A percentile compares a stretch with the other conserved stretches of the same genome.
phyloP scores from a whole-genome alignment of 2,329 filamentous ascomycete species.

The Onygena corvina region DNA sequence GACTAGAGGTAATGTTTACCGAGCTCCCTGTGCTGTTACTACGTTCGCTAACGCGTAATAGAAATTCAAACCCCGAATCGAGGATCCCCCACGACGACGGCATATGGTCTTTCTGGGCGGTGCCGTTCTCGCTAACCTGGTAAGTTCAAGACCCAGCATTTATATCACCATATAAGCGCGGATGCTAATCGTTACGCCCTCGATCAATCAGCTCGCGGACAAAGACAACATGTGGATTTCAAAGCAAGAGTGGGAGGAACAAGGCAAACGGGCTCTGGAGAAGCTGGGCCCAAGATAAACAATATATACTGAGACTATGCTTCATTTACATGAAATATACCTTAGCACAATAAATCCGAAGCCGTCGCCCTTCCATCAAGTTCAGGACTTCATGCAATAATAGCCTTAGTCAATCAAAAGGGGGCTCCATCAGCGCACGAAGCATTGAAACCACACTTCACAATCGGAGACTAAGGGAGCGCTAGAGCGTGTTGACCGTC shows the following conservation, averaged over 20 bases:
- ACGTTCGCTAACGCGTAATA: slow-evolving; percentile 21
- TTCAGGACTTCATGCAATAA: too few relatives aligned
- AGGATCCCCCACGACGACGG: slow-evolving; percentile 85
- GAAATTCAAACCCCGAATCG: slow-evolving; percentile 99
- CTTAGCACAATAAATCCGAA: too few relatives aligned
- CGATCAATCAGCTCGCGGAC: slow-evolving; percentile 61
- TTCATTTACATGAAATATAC: not conserved
- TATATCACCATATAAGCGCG: slow-evolving; percentile 14
- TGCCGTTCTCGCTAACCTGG: slow-evolving; percentile 89
- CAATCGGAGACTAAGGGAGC: not conserved
- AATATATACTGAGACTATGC: slow-evolving; percentile 11
- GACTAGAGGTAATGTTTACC: slow-evolving; percentile 50
- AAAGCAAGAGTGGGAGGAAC: slow-evolving; percentile 93
- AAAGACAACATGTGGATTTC: slow-evolving; percentile 99
- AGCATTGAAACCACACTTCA: too few relatives aligned
- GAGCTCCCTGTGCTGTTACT: not conserved
- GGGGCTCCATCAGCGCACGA: too few relatives aligned
- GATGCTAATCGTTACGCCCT: not conserved
- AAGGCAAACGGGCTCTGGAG: slow-evolving; percentile 70
- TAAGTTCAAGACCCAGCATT: slow-evolving; percentile 27
- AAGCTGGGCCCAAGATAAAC: slow-evolving; percentile 78
- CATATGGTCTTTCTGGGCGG: slow-evolving; percentile 99
- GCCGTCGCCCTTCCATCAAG: too few relatives aligned
- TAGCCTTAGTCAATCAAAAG: too few relatives aligned
- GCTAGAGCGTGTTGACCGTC: not conserved